A percentile compares a stretch with the other conserved stretches of the same genome.
Evolutionary conservation across 108 stramenopile species (phyloP).

Genomic region (Seminavis robusta): DNA sequence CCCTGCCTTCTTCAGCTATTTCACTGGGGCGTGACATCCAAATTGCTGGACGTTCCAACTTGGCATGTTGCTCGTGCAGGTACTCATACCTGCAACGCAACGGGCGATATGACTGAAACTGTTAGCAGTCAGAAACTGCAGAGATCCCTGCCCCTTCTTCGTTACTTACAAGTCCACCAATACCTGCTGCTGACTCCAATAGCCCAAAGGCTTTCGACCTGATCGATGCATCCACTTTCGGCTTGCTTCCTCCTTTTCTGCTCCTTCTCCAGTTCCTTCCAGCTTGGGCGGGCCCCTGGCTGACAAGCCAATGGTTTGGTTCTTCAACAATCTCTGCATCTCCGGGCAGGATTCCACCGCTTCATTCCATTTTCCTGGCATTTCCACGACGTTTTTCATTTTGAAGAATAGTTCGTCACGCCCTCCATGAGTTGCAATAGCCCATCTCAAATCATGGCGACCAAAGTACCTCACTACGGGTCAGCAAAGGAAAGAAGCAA

Average conservation of each 20-base stretch:
- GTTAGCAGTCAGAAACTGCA: neutral
- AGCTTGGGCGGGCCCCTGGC: constrained; percentile 8
- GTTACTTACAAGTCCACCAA: constrained; percentile 44
- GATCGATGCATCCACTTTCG: constrained; percentile 11
- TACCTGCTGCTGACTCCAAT: constrained; percentile 39
- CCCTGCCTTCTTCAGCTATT: constrained; percentile 32
- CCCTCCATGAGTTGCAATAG: constrained; percentile 41
- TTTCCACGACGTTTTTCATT: constrained; percentile 30
- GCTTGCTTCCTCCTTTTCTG: neutral
- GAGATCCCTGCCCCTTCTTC: neutral
- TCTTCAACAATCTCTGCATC: constrained; percentile 25
- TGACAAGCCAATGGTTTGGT: constrained; percentile 6
- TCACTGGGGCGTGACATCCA: constrained; percentile 75
- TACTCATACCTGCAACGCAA: constrained; percentile 35
- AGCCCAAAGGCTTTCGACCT: constrained; percentile 37
- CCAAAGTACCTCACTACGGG: constrained; percentile 54
- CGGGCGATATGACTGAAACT: neutral
- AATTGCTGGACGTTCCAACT: constrained; percentile 43
- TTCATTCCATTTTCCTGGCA: constrained; percentile 65
- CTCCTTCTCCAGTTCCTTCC: neutral
- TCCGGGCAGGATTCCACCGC: constrained; percentile 23
- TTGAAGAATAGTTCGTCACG: constrained; percentile 29
- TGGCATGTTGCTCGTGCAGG: constrained; percentile 30
- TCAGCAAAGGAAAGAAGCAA: too few relatives aligned
- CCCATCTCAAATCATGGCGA: constrained; percentile 59